Percentiles rank a stretch among this genome's conserved stretches.
phyloP scores from a whole-genome alignment of 108 stramenopile species.

The Hondaea fermentalgiana region DNA sequence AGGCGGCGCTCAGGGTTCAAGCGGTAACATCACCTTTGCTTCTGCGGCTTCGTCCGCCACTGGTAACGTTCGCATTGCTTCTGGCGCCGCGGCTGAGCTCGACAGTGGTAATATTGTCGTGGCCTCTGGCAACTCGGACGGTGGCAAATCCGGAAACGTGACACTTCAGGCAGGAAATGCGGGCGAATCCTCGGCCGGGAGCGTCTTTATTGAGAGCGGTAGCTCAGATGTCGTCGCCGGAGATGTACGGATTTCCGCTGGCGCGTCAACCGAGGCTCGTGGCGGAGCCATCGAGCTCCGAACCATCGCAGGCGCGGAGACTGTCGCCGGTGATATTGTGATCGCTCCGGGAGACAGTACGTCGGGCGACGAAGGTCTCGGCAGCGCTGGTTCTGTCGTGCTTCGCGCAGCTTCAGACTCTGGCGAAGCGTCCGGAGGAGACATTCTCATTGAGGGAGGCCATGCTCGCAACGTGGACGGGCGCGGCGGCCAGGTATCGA shows the following conservation, averaged over 20 bases:
- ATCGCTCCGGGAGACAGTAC: slow-evolving; percentile 5
- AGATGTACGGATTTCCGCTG: not conserved
- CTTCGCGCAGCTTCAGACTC: not conserved
- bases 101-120: not conserved
- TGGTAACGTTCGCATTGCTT: not conserved
- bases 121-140: not conserved
- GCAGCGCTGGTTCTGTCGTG: slow-evolving; percentile 12
- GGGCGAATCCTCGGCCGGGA: no score
- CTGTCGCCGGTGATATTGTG: not conserved
- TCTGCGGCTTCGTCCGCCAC: not conserved
- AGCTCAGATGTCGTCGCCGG: not conserved
- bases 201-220: no score
- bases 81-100: not conserved
- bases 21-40: not conserved
- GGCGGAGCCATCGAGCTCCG: not conserved
- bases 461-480: not conserved
- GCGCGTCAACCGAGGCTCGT: not conserved
- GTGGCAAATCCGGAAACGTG: not conserved
- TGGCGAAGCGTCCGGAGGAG: not conserved
- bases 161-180: not conserved
- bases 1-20: not conserved
- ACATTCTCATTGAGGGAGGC: not conserved
- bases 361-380: not conserved
- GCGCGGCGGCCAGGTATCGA: not conserved
- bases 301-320: not conserved